Evolutionary conservation across 345 rosid genomes (phyloP).

Genomic region (Salix purpurea): DNA sequence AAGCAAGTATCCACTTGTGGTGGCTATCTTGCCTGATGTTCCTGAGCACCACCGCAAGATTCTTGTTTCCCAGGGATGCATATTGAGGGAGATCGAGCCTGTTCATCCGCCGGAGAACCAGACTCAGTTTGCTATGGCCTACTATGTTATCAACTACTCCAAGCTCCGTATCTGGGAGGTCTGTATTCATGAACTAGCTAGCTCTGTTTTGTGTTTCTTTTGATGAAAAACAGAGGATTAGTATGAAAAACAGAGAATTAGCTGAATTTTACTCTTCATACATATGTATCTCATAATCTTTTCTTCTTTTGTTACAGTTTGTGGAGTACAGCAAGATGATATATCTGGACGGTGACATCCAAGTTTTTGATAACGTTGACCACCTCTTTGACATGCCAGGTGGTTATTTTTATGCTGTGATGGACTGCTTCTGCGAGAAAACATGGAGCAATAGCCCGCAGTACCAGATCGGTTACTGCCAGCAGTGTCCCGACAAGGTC

Average conservation of each 20-base stretch:
- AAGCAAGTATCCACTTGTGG: conserved; percentile 65
- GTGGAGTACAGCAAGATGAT: conserved; percentile 68
- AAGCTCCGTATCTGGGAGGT: conserved; percentile 88
- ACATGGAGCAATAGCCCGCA: conserved; percentile 64
- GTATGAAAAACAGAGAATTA: background rate
- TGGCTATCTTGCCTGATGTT: conserved; percentile 78
- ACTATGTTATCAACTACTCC: conserved; percentile 79
- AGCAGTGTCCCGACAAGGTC: conserved; percentile 65
- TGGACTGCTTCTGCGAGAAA: conserved; percentile 82
- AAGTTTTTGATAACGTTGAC: conserved; percentile 72
- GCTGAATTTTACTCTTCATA: background rate
- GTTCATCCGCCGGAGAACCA: conserved; percentile 66
- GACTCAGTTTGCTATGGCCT: conserved; percentile 67
- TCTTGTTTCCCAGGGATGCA: conserved; percentile 62
- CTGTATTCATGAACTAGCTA: conserved; percentile 2
- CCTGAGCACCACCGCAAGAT: conserved; percentile 67
- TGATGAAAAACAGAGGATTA: background rate
- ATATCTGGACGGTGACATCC: conserved; percentile 76
- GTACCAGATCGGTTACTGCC: conserved; percentile 66
- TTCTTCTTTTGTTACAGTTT: conserved; percentile 52
- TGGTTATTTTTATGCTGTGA: conserved; percentile 64
- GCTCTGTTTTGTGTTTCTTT: background rate
- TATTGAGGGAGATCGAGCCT: conserved; percentile 61
- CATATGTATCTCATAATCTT: background rate
- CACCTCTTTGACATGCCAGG: conserved; percentile 54